Base-by-base conservation (phyloP, 2,329 filamentous ascomycete species). In the Trichoderma polysporum region DNA sequence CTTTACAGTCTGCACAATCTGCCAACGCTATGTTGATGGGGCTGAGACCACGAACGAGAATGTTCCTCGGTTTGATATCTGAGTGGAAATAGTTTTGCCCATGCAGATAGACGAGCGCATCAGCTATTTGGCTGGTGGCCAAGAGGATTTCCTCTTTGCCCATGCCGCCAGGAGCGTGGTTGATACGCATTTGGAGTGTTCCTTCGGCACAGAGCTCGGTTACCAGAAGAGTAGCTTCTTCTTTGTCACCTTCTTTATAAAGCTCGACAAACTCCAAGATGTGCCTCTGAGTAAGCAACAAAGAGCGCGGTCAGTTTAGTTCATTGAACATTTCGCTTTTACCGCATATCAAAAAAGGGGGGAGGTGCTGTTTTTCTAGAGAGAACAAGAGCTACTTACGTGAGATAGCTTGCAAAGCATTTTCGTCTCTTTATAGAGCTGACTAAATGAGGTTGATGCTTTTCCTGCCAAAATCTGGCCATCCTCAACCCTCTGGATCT, bases 41-140 rank as follows among this genome's bases (percentile, higher is more conserved):
- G 4, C 71, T 10, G 62, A 73, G 69, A 1, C 66, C 66, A 15
- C 75, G 73, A 17, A 78, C 58, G 0, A 78, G 66, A 2, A 78
- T 73, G 57, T 78, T 78, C 4, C 71, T 70, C 0, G 76, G 76
- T 61, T 78, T 78, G 39, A 78, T 27, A 47, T 78, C 76, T 0
- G 72, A 71, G 54, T 78, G 76, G 17, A 73, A 75, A 1, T 73
- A 67, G 0, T 61, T 66, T 27, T 54, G 35, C 1, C 13, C 33
- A 22, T 78, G 76, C 0, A 78, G 65, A 49, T 74, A 77, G 17
- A 69, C 68, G 4, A 78, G 64, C 0, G 73, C 76, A 3, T 60
- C 66, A 0, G 72, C 61, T 1, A 75, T 56, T 49, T 78, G 76
- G 0, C 59, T 50, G 29, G 72, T 53, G 2, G 74, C 70, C 1